Base-by-base conservation (phyloP, 345 rosid genomes). In the Corchorus olitorius region DNA sequence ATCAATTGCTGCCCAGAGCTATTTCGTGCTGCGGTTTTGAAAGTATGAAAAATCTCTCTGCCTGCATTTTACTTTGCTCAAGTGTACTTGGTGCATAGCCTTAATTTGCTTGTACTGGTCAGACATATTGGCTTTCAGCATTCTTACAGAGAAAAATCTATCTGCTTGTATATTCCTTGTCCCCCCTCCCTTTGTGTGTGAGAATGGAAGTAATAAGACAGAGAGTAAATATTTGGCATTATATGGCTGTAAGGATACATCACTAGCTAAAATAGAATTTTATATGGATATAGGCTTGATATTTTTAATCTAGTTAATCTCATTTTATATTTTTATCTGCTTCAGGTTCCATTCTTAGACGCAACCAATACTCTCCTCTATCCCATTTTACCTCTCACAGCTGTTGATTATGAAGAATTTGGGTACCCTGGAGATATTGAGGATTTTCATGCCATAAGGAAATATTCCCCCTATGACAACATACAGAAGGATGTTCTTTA, bases 281-380 rank as follows among this genome's bases (percentile, higher is more conserved):
- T 17, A 72, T 41, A 55, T 56, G 53, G 8, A 3, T 43, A 14
- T 72, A 8, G 62, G 65, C 39, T 8, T 52, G 5, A 3, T 61
- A 6, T 8, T 22, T 27, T 15, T 73, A 59, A 34, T 27, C 27
- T 20, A 73, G 43, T 19, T 62, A 49, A 45, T 33, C 10, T 46
- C 17, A 71, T 74, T 74, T 34, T 73, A 13, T 62, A 16, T 62
- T 49, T 22, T 54, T 74, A 27, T 78, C 27, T 75, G 53, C 75
- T 77, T 39, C 87, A 95, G 97, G 97, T 92, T 73, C 98, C 99
- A 17, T 92, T 96, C 86, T 82, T 96, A 43, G 97, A 95, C 87
- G 87, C 94, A 56, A 96, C 97, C 59, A 91, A 87, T 84, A 96
- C 97, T 45, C 93, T 93, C 74, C 89, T 92, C 56, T 4, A 85